A percentile compares a stretch with the other conserved stretches of the same genome.
phyloP scores from a whole-genome alignment of 352 stramenopile species.

The Pythium angustatum region DNA sequence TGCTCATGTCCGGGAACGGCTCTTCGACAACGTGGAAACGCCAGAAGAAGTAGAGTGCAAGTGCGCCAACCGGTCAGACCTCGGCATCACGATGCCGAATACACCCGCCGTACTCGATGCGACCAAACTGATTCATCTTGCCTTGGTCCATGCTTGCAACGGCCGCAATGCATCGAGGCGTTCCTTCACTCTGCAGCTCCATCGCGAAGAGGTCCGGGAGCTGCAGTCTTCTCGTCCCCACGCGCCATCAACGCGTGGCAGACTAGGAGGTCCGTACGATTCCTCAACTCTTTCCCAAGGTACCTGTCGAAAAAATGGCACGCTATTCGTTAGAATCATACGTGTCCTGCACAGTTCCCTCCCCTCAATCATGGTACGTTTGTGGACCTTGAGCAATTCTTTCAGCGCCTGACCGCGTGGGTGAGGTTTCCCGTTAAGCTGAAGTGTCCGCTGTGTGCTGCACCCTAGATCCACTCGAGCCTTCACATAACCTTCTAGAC shows the following conservation, averaged over 20 bases:
- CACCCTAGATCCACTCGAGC: neutral
- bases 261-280: neutral
- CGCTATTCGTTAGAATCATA: neutral
- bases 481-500: conserved; percentile 4
- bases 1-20: neutral
- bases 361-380: neutral
- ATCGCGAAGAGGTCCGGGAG: neutral
- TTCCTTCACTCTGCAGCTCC: neutral
- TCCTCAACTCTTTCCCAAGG: neutral
- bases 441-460: neutral
- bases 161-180: neutral
- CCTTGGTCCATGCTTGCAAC: conserved; percentile 7
- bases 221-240: neutral
- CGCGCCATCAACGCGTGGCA: conserved; percentile 4
- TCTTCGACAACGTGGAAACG: neutral
- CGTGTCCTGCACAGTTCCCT: neutral
- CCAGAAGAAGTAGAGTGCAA: conserved; percentile 4
- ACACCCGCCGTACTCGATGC: conserved; percentile 6
- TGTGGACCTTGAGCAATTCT: neutral
- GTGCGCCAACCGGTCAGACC: neutral
- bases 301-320: neutral
- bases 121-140: conserved; percentile 5
- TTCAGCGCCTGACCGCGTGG: neutral
- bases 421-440: neutral
- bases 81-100: neutral